phyloP scores from a whole-genome alignment of 2,329 filamentous ascomycete species.

The Diplocarpon mali region DNA sequence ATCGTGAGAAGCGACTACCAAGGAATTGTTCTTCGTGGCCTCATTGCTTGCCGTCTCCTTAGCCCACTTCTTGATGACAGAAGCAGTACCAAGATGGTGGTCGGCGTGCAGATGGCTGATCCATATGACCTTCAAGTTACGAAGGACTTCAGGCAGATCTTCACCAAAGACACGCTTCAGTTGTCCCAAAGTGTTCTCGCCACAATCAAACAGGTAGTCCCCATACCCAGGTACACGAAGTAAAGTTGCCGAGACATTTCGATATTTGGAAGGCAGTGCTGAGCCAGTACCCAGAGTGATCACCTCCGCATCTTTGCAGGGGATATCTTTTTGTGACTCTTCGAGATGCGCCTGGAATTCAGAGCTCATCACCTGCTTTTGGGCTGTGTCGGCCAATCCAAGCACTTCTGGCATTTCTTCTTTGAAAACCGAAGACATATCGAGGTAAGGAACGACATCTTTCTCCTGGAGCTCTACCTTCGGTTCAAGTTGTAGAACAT shows the following conservation, averaged over 20 bases:
- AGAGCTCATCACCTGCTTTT: conserved; percentile 29
- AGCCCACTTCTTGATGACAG: conserved; percentile 76
- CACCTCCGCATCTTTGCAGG: conserved; percentile 67
- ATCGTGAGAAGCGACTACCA: conserved; percentile 58
- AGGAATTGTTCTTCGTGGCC: conserved; percentile 29
- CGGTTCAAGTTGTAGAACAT: conserved; percentile 22
- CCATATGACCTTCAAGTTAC: conserved; percentile 71
- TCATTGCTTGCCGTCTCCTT: conserved; percentile 35
- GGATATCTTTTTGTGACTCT: conserved; percentile 50
- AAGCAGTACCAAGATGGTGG: conserved; percentile 79
- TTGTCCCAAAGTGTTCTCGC: conserved; percentile 86
- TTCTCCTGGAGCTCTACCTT: conserved; percentile 31
- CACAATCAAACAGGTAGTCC: conserved; percentile 84
- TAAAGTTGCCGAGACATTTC: conserved; percentile 86
- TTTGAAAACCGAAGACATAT: conserved; percentile 34
- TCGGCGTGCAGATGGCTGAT: conserved; percentile 95
- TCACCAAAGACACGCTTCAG: conserved; percentile 62
- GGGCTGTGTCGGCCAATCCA: conserved; percentile 39
- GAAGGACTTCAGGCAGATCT: conserved; percentile 60
- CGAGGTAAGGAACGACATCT: conserved; percentile 37
- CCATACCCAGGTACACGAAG: conserved; percentile 74
- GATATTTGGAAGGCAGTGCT: conserved; percentile 79
- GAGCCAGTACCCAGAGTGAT: conserved; percentile 87
- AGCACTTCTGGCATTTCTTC: conserved; percentile 36
- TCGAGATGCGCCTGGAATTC: conserved; percentile 40